Percentiles rank a stretch among this genome's conserved stretches.
Conservation (phyloP, 345 rosid species). For the Gossypium arboreum region DNA sequence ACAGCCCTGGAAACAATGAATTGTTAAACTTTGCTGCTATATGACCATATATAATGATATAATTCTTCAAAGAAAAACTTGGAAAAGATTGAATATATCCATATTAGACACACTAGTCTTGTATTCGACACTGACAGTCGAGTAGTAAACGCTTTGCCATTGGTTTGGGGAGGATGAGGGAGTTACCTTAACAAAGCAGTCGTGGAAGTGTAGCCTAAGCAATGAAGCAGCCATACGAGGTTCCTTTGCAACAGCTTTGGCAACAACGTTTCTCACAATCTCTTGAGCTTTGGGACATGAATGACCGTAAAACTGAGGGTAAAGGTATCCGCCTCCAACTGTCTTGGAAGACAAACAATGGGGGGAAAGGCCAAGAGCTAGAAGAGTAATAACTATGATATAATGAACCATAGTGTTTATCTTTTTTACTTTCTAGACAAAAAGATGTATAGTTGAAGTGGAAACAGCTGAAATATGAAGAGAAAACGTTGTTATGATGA, state of each 20-base stretch:
- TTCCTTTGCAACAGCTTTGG: slow-evolving; percentile 57
- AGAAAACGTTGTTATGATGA: slow-evolving; percentile 20
- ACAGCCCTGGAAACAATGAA: slow-evolving; percentile 50
- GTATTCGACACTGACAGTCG: no score
- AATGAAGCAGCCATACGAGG: slow-evolving; percentile 80
- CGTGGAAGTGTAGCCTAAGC: slow-evolving; percentile 79
- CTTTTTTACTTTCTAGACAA: slow-evolving; percentile 16
- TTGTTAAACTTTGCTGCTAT: background rate
- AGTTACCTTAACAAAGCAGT: slow-evolving; percentile 76
- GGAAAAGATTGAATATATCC: no score
- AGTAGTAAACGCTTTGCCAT: background rate
- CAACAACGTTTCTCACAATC: slow-evolving; percentile 52
- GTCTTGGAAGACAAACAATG: slow-evolving; percentile 33
- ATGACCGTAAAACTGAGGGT: slow-evolving; percentile 49
- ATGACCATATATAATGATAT: no score
- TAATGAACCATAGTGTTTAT: slow-evolving; percentile 34
- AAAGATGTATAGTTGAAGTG: background rate
- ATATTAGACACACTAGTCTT: no score
- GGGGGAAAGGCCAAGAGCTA: slow-evolving; percentile 38
- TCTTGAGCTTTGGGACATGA: slow-evolving; percentile 57
- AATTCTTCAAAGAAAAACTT: no score
- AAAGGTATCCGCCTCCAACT: slow-evolving; percentile 44
- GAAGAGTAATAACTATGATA: slow-evolving; percentile 32
- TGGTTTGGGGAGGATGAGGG: background rate
- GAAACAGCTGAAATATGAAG: slow-evolving; percentile 6